Base-by-base conservation (phyloP, 176 grass and related monocot genomes). In the Oryza nivara region DNA sequence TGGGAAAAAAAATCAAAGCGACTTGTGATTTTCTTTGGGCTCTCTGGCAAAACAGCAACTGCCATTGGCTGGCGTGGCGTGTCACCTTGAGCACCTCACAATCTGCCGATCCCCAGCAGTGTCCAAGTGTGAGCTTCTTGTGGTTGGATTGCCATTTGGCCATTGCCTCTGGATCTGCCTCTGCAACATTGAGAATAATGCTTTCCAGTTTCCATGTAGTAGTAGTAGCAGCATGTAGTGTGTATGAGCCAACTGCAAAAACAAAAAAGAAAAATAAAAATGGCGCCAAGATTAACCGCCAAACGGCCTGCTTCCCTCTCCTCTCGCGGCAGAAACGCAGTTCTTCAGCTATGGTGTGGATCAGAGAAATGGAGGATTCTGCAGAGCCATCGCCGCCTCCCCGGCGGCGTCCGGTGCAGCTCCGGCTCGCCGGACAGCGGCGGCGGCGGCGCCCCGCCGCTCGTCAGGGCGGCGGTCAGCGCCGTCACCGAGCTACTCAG, bases 401-500 rank as follows among this genome's bases (percentile, higher is more conserved):
- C 48, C 64, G 6, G 46, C 64, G 10, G 46, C 14, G 16, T 76
- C 82, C 65, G 73, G 12, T 76, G 64, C 82, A 1, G 63, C 63
- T 56, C 72, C 20, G 60, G 72, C 38, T 64, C 72, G 30, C 72
- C 26, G 20, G 72, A 17, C 64, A 35, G 41, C 13, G 70, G 48
- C 13, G 76, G 12, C 0, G 73, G 41, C 45, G 46, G 47, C 47
- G 40, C 84, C 3, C 68, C 88, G 14, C 67, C 68, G 46, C 46
- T 83, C 20, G 68, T 90, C 68, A 78, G 68, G 73, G 88, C 79
- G 60, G 88, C 60, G 48, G 84, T 90, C 20, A 15, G 88, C 73
- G 80, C 84, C 46, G 70, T 90, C 77, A 98, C 96, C 0, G 93
- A 98, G 87, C 85, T 95, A 28, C 82, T 93, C 83, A 70, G 93